Conservation (phyloP, 75 land plant genomes). For the Cunninghamia lanceolata region DNA sequence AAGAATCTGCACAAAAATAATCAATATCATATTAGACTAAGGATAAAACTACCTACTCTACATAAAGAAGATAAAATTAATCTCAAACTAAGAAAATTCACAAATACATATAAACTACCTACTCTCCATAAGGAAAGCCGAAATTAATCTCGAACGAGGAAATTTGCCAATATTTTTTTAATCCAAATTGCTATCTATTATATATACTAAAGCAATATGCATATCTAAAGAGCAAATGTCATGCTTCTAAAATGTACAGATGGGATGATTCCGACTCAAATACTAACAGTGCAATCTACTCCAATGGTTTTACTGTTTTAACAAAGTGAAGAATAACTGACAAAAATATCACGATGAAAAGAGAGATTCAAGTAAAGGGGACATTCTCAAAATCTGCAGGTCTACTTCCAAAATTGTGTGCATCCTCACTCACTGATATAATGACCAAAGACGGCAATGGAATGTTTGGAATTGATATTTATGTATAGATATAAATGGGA, state of each 20-base stretch:
- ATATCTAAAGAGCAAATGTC: not conserved
- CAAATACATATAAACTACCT: not conserved
- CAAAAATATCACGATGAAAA: not conserved
- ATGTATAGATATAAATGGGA: not conserved
- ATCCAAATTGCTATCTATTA: not conserved
- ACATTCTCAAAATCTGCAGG: not conserved
- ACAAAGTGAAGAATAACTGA: not conserved
- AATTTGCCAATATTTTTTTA: not conserved
- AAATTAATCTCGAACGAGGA: not conserved
- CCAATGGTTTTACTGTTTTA: not conserved
- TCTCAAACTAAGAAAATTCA: not conserved
- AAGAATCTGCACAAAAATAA: constrained; percentile 59
- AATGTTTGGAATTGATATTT: not conserved
- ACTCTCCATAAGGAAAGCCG: too few relatives aligned
- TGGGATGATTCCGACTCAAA: not conserved
- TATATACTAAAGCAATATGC: not conserved
- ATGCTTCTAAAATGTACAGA: not conserved
- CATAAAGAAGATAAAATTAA: not conserved
- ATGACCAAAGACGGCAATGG: not conserved
- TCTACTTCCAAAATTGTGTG: not conserved
- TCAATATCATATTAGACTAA: not conserved
- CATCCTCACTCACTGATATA: not conserved
- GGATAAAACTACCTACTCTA: not conserved
- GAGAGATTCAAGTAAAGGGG: not conserved
- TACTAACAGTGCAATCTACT: not conserved